phyloP scores from a whole-genome alignment of 176 grass and related monocot species.

The Dendrocalamus sinicus region DNA sequence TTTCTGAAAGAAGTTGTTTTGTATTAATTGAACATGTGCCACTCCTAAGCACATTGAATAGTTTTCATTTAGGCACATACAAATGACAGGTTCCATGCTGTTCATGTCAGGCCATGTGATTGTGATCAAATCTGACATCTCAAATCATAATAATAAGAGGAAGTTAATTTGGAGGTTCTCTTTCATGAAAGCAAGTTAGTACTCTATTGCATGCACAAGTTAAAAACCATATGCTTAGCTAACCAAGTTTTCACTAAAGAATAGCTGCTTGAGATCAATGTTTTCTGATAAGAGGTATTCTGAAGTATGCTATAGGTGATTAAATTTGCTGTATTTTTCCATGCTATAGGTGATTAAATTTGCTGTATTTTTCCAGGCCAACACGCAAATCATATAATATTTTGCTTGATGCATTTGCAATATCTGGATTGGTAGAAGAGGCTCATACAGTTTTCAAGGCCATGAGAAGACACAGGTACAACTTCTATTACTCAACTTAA shows the following conservation, averaged over 20 bases:
- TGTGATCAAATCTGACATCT: background rate
- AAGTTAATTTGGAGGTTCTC: background rate
- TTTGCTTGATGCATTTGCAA: slow-evolving; percentile 91
- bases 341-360: slow-evolving; percentile 40
- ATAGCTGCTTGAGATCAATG: slow-evolving; percentile 28
- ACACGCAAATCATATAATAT: slow-evolving; percentile 96
- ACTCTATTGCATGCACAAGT: background rate
- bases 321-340: slow-evolving; percentile 33
- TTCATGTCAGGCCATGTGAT: background rate
- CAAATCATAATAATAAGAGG: background rate
- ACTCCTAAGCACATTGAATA: slow-evolving; percentile 20
- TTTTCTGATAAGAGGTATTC: slow-evolving; percentile 19
- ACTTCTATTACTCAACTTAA: background rate
- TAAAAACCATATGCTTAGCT: background rate
- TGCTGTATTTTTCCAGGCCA: slow-evolving; percentile 61
- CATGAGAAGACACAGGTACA: slow-evolving; percentile 87
- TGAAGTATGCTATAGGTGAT: slow-evolving; percentile 22
- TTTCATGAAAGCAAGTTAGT: slow-evolving; percentile 18
- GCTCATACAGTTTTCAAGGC: slow-evolving; percentile 88
- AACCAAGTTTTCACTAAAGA: slow-evolving; percentile 1
- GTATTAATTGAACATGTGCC: slow-evolving; percentile 7
- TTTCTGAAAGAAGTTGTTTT: background rate
- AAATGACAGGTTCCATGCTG: background rate
- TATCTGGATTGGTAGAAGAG: slow-evolving; percentile 91
- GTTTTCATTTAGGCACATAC: background rate